Percentiles rank a stretch among this genome's conserved stretches.
These are phyloP conservation scores for Spiromastix sp. DNA, from an alignment of 2,329 filamentous ascomycete genomes.

Conservation along the genomic window DNA sequence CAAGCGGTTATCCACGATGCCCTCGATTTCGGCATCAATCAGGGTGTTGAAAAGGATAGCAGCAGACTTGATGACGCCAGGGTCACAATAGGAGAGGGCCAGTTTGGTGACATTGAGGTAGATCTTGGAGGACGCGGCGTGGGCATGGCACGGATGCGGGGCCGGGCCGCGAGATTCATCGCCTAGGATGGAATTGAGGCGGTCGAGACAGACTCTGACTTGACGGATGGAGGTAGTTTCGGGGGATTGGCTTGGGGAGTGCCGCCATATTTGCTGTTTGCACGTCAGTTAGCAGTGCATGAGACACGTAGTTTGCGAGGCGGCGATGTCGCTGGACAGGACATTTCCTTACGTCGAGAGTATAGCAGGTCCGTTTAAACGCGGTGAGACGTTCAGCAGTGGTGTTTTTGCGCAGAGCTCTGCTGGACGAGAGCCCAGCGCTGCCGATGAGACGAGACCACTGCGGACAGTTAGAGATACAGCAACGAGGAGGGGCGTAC, in stretches of 20 bases:
- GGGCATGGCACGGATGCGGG: constrained; percentile 84
- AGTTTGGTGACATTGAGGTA: constrained; percentile 87
- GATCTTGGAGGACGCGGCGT: constrained; percentile 74
- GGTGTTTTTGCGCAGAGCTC: constrained; percentile 42
- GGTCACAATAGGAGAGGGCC: constrained; percentile 72
- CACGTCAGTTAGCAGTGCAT: too few species aligned
- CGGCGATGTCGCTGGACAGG: neutral
- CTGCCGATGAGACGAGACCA: constrained; percentile 54
- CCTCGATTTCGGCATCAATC: constrained; percentile 93
- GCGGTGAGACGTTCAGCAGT: constrained; percentile 50
- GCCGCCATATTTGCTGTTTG: constrained; percentile 51
- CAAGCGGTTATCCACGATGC: constrained; percentile 73
- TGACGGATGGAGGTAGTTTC: constrained; percentile 42
- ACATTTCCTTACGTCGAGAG: constrained; percentile 40
- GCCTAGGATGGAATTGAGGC: constrained; percentile 58
- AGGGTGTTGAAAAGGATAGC: constrained; percentile 82
- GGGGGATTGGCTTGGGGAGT: constrained; percentile 39
- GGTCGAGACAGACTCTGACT: constrained; percentile 43
- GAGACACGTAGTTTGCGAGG: too few species aligned
- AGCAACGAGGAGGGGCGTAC: neutral
- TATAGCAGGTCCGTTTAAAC: constrained; percentile 52
- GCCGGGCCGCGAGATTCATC: constrained; percentile 82
- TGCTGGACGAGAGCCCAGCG: constrained; percentile 35
- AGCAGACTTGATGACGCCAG: constrained; percentile 74
- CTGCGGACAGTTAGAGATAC: constrained; percentile 23